Evolutionary conservation across 768 basidiomycete species (phyloP).

Genomic region (Neoboletus subvelutipes): DNA sequence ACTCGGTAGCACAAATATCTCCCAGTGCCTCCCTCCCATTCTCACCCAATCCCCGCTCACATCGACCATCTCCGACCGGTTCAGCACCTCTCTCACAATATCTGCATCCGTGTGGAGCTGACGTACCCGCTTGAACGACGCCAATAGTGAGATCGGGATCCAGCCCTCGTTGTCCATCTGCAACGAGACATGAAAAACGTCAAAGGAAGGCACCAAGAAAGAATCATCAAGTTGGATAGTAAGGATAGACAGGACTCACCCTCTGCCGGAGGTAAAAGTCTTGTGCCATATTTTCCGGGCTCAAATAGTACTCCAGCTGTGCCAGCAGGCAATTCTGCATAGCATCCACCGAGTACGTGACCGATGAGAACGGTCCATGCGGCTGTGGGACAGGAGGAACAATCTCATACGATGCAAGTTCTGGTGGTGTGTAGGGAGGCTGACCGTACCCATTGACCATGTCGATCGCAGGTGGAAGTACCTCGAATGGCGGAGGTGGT

Average conservation of each 20-base stretch:
- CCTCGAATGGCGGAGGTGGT: constrained; percentile 28
- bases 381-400: constrained; percentile 22
- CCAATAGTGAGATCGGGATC: constrained; percentile 78
- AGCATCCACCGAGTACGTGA: constrained; percentile 62
- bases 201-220: background rate
- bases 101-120: constrained; percentile 57
- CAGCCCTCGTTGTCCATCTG: constrained; percentile 92
- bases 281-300: constrained; percentile 84
- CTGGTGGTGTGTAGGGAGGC: constrained; percentile 31
- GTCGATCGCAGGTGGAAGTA: constrained; percentile 25
- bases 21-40: constrained; percentile 59
- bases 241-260: constrained; percentile 44
- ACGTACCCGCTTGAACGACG: constrained; percentile 84
- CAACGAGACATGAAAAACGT: background rate
- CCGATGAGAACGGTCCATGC: constrained; percentile 43
- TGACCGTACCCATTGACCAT: constrained; percentile 31
- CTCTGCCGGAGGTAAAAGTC: constrained; percentile 80
- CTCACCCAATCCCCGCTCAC: constrained; percentile 69
- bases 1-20: constrained; percentile 55
- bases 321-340: constrained; percentile 69
- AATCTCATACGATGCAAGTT: constrained; percentile 30
- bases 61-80: constrained; percentile 66
- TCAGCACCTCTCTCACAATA: constrained; percentile 69
- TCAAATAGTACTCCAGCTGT: constrained; percentile 91
- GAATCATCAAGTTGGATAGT: background rate